phyloP scores from a whole-genome alignment of 305 asterid genomes.

The Fraxinus angustifolia region DNA sequence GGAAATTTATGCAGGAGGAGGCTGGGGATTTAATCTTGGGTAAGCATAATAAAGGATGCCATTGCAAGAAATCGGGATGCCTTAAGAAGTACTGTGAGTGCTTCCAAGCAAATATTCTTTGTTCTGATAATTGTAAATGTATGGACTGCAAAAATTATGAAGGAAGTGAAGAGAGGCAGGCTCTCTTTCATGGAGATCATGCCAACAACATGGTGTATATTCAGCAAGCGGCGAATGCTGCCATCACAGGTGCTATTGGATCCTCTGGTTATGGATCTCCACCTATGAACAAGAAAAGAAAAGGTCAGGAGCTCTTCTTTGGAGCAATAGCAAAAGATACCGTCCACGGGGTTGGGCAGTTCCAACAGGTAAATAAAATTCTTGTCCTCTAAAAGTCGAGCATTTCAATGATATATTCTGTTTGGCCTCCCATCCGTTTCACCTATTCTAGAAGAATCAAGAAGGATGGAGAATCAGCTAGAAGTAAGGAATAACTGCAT shows the following conservation, averaged over 20 bases:
- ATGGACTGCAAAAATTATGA: conserved; percentile 52
- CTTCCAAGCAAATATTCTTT: neutral
- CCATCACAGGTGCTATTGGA: conserved; percentile 52
- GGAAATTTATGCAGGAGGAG: conserved; percentile 47
- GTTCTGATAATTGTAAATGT: conserved; percentile 32
- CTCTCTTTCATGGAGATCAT: conserved; percentile 50
- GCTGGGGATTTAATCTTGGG: conserved; percentile 35
- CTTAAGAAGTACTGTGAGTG: neutral
- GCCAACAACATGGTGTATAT: conserved; percentile 36
- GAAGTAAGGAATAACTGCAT: too few species aligned
- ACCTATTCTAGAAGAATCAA: too few species aligned
- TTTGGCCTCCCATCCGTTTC: too few species aligned
- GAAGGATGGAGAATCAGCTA: too few species aligned
- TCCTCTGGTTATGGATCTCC: conserved; percentile 54
- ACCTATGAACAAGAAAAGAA: conserved; percentile 71
- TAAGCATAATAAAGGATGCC: conserved; percentile 36
- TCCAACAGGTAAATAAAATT: conserved; percentile 58
- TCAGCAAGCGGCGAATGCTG: conserved; percentile 56
- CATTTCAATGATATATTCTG: neutral
- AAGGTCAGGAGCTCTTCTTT: conserved; percentile 65
- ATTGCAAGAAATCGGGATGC: neutral
- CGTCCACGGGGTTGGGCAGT: conserved; percentile 51
- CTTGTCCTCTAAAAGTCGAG: neutral
- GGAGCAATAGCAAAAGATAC: conserved; percentile 57
- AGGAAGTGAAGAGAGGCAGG: conserved; percentile 54